phyloP scores from a whole-genome alignment of 768 basidiomycete genomes.

The Pisolithus marmoratus region DNA sequence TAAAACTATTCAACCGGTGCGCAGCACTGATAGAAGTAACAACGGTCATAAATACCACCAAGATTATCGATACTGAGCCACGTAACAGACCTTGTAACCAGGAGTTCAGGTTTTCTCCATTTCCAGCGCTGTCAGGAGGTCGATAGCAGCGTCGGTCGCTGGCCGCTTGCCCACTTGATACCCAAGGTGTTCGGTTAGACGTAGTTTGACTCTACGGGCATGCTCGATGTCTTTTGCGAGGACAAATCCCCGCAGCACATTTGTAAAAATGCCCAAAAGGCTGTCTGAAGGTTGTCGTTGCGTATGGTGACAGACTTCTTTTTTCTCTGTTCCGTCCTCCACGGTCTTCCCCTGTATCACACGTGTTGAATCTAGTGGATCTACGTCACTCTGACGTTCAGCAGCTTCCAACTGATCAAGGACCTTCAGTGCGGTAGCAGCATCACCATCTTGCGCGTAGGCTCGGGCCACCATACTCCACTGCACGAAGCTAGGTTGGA shows the following conservation, averaged over 20 bases:
- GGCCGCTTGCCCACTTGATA: conserved; percentile 21
- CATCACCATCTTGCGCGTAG: conserved; percentile 38
- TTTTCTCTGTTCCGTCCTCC: not conserved
- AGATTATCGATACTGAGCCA: too few relatives aligned
- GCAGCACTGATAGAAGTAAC: not conserved
- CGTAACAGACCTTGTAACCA: not conserved
- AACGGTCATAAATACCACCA: too few relatives aligned
- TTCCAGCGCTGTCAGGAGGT: conserved; percentile 17
- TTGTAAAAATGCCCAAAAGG: conserved; percentile 32
- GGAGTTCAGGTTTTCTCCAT: not conserved
- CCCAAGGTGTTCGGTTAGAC: conserved; percentile 14
- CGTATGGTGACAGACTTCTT: not conserved
- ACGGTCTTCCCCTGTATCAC: not conserved
- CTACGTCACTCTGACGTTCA: not conserved
- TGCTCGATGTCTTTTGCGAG: conserved; percentile 20
- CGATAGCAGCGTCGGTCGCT: conserved; percentile 18
- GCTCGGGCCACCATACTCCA: conserved; percentile 45
- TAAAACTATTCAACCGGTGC: too few relatives aligned
- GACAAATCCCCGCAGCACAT: conserved; percentile 35
- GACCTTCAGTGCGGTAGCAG: conserved; percentile 32
- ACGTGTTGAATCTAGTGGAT: not conserved
- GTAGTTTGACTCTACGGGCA: conserved; percentile 27
- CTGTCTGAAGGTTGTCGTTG: not conserved
- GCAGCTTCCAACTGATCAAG: conserved; percentile 37
- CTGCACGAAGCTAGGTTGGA: conserved; percentile 42